Evolutionary conservation across 768 basidiomycete species (phyloP), one percentile per base, ranked within the genome.

Genomic region (Lentinula aciculospora): DNA sequence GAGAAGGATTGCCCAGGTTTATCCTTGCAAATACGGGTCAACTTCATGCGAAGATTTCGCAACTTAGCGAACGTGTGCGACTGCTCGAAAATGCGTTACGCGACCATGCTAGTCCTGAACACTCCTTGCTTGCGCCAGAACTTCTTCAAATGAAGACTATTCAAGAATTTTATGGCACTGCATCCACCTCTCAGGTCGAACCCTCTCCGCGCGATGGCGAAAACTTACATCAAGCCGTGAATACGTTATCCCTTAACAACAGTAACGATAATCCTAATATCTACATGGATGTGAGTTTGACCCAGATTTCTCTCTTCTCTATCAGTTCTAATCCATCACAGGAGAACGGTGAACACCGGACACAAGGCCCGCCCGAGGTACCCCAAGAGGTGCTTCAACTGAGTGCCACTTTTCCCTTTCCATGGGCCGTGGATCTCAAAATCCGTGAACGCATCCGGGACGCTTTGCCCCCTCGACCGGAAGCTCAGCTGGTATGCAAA

Each of bases 11-110:
- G 31, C 58, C 46, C 59, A 84, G 84, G 55, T 86, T 86, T 60
- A 86, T 86, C 61, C 80, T 86, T 34, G 84, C 84, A 13, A 84
- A 84, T 62, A 84, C 84, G 7, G 84, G 83, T 59, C 81, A 84
- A 64, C 70, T 86, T 37, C 85, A 86, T 61, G 80, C 81, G 32
- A 85, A 83, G 69, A 85, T 85, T 4, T 73, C 75, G 12, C 75
- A 81, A 62, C 75, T 87, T 54, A 78, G 81, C 61, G 81, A 83
- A 63, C 83, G 85, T 45, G 83, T 87, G 29, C 76, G 83, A 47
- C 79, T 82, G 58, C 76, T 87, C 12, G 85, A 87, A 65, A 82
- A 85, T 28, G 84, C 82, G 0, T 71, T 87, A 21, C 75, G 76
- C 58, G 51, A 64, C 0, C 64, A 81, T 23, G 81, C 83, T 62